phyloP scores from a whole-genome alignment of 345 rosid species.

The Chamaenerion angustifolium region DNA sequence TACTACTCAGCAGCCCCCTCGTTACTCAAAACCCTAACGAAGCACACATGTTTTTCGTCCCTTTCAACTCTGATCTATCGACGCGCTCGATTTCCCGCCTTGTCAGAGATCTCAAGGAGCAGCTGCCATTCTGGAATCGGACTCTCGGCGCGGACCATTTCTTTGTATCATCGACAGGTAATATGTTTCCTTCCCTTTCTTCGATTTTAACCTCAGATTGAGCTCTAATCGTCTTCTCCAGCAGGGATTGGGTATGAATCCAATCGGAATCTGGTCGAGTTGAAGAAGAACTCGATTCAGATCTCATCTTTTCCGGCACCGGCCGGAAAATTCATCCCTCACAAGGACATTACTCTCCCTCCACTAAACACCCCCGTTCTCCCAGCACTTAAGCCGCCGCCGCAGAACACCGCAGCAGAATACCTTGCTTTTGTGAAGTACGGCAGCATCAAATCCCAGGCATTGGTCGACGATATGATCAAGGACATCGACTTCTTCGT shows the following conservation, averaged over 20 bases:
- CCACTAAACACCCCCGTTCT: slow-evolving; percentile 20
- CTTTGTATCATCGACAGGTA: slow-evolving; percentile 23
- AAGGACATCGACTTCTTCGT: slow-evolving; percentile 27
- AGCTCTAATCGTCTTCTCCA: neutral
- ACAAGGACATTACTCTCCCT: slow-evolving; percentile 42
- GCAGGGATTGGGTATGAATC: slow-evolving; percentile 21
- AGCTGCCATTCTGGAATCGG: slow-evolving; percentile 50
- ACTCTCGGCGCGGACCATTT: slow-evolving; percentile 59
- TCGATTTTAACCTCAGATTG: neutral
- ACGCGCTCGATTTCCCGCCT: slow-evolving; percentile 24
- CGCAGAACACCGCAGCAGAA: slow-evolving; percentile 4
- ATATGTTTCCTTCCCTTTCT: neutral
- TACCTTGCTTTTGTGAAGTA: slow-evolving; percentile 21
- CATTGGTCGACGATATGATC: slow-evolving; percentile 11
- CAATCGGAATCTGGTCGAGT: slow-evolving; percentile 38
- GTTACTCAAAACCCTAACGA: slow-evolving; percentile 27
- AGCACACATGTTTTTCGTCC: slow-evolving; percentile 48
- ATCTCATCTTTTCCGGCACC: slow-evolving; percentile 40
- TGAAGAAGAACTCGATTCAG: slow-evolving; percentile 55
- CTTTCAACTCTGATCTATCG: slow-evolving; percentile 23
- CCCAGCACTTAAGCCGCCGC: slow-evolving; percentile 5
- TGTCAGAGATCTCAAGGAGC: slow-evolving; percentile 15
- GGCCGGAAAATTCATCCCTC: slow-evolving; percentile 29
- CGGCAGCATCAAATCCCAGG: slow-evolving; percentile 15
- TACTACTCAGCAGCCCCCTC: slow-evolving; percentile 27